Percentiles rank a stretch among this genome's conserved stretches.
Conservation (phyloP, 805 yeast genomes). For the Ogataea paraovalis region DNA sequence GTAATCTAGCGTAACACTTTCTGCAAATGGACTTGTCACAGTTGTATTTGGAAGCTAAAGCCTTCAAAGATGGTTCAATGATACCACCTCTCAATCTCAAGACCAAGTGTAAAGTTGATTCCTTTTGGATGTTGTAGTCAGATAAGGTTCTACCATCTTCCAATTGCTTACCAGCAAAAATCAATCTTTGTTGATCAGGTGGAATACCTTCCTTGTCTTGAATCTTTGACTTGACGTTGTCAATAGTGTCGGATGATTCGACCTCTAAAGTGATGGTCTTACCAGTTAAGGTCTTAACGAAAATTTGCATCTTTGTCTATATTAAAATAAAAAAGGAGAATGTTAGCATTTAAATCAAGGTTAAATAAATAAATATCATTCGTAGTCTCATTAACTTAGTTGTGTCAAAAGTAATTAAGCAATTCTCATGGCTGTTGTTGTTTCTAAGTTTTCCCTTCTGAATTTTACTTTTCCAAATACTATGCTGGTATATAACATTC, state of each 20-base stretch:
- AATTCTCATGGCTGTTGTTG: too few relatives aligned
- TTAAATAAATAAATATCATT: not conserved
- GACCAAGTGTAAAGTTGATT: slow-evolving; percentile 64
- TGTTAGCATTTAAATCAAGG: slow-evolving; percentile 9
- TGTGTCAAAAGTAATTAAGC: too few relatives aligned
- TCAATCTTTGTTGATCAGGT: slow-evolving; percentile 93
- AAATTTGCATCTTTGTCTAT: slow-evolving; percentile 73
- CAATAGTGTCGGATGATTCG: slow-evolving; percentile 93
- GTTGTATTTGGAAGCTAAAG: slow-evolving; percentile 99
- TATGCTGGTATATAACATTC: too few relatives aligned
- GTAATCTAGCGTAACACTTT: slow-evolving; percentile 99
- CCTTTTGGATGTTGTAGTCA: slow-evolving; percentile 94
- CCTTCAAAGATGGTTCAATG: slow-evolving; percentile 99
- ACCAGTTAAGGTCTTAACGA: slow-evolving; percentile 99
- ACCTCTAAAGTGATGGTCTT: slow-evolving; percentile 87
- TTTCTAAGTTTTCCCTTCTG: too few relatives aligned
- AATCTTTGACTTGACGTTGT: slow-evolving; percentile 91
- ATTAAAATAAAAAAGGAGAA: slow-evolving; percentile 2
- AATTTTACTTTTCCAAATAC: too few relatives aligned
- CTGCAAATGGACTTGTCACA: slow-evolving; percentile 99
- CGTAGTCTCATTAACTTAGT: too few relatives aligned
- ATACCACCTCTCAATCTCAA: slow-evolving; percentile 73
- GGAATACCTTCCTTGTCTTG: slow-evolving; percentile 97
- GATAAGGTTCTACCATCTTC: slow-evolving; percentile 95
- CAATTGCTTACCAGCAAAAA: slow-evolving; percentile 94